Percentiles rank a stretch among this genome's conserved stretches.
phyloP scores from a whole-genome alignment of 768 basidiomycete species.

The Naganishia vishniacii region DNA sequence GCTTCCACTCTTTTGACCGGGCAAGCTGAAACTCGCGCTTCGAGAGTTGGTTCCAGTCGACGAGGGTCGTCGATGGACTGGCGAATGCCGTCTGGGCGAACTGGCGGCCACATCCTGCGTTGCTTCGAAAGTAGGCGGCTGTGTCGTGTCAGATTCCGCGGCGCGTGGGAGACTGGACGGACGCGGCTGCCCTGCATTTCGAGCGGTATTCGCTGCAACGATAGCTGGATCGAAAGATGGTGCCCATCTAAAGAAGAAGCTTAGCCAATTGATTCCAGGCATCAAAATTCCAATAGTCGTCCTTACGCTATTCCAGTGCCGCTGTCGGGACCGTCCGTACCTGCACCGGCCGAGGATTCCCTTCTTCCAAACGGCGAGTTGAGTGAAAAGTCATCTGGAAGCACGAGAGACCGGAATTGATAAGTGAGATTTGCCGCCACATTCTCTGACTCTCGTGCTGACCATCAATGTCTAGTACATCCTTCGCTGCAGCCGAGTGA shows the following conservation, averaged over 20 bases:
- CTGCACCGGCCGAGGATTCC: constrained; percentile 57
- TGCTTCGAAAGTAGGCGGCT: constrained; percentile 16
- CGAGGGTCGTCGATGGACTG: constrained; percentile 24
- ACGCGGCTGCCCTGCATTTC: constrained; percentile 18
- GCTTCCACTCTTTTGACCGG: constrained; percentile 57
- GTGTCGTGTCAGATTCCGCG: neutral
- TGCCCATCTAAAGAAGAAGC: constrained; percentile 16
- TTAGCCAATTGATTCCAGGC: too few species aligned
- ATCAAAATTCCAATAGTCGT: constrained; percentile 24
- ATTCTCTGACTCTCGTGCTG: neutral
- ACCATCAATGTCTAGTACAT: constrained; percentile 52
- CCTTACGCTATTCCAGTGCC: constrained; percentile 50
- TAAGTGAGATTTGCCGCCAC: neutral
- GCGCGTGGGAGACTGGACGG: constrained; percentile 8
- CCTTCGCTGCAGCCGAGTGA: constrained; percentile 56
- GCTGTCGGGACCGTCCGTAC: constrained; percentile 37
- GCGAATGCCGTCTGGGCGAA: constrained; percentile 30
- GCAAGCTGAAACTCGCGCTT: constrained; percentile 77
- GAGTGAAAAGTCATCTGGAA: constrained; percentile 56
- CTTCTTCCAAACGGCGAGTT: constrained; percentile 24
- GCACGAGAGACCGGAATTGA: neutral
- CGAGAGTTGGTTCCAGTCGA: constrained; percentile 43
- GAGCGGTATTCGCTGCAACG: constrained; percentile 27
- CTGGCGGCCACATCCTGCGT: neutral
- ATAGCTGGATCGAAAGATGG: constrained; percentile 26